Evolutionary conservation across 1,284 basidiomycete genomes (phyloP).

Genomic region (Cryptococcus jaspeensis): DNA sequence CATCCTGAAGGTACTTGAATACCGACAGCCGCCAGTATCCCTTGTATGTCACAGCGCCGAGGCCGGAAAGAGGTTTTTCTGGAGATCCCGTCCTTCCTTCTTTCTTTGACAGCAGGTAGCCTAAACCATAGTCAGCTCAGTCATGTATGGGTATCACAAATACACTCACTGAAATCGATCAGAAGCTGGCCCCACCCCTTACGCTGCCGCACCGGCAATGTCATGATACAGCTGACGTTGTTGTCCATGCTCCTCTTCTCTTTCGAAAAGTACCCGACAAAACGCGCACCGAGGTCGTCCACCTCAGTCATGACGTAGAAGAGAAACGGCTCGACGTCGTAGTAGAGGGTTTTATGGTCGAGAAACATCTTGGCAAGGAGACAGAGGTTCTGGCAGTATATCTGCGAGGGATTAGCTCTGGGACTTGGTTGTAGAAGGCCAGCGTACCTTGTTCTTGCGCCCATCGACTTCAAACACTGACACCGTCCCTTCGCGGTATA

Average conservation of each 20-base stretch:
- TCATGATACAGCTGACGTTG: slow-evolving; percentile 99
- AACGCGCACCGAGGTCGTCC: slow-evolving; percentile 85
- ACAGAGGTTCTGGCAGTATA: slow-evolving; percentile 99
- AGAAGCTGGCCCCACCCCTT: slow-evolving; percentile 92
- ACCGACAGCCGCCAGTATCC: slow-evolving; percentile 95
- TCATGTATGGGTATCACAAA: background rate
- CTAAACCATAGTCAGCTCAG: slow-evolving; percentile 53
- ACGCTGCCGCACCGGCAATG: slow-evolving; percentile 88
- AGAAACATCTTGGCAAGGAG: slow-evolving; percentile 98
- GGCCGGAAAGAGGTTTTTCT: slow-evolving; percentile 85
- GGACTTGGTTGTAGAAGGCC: background rate
- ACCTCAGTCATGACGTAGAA: slow-evolving; percentile 97
- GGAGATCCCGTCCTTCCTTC: slow-evolving; percentile 84
- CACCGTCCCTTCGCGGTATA: slow-evolving; percentile 84
- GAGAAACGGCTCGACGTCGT: slow-evolving; percentile 98
- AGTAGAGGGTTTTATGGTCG: slow-evolving; percentile 98
- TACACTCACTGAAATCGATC: slow-evolving; percentile 90
- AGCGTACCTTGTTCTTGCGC: slow-evolving; percentile 82
- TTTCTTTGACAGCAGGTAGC: slow-evolving; percentile 94
- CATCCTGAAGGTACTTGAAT: slow-evolving; percentile 68
- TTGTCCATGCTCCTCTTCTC: slow-evolving; percentile 95
- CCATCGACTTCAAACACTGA: slow-evolving; percentile 99
- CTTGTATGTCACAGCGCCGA: slow-evolving; percentile 87
- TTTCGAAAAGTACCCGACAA: slow-evolving; percentile 98
- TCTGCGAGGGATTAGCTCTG: slow-evolving; percentile 54